Evolutionary conservation across 495 filamentous ascomycete genomes (phyloP).

Genomic region (Hypoxylon fuscum): DNA sequence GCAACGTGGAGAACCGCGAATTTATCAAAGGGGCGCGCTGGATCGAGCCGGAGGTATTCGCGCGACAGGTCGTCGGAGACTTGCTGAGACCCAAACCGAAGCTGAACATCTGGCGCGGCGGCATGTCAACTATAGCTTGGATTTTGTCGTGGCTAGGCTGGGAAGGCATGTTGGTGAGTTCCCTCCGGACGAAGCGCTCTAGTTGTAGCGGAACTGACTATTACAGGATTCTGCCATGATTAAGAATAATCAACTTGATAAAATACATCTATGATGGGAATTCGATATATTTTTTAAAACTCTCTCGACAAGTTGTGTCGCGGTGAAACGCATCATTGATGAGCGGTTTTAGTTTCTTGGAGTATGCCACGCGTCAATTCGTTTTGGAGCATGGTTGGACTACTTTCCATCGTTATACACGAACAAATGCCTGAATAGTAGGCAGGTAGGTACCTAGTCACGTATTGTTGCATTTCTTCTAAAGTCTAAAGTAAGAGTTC

Average conservation of each 20-base stretch:
- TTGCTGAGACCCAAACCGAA: conserved; percentile 41
- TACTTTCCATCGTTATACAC: too few relatives aligned
- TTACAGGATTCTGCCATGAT: conserved; percentile 50
- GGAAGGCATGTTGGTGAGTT: conserved; percentile 36
- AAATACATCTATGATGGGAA: conserved; percentile 20
- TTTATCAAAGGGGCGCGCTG: conserved; percentile 30
- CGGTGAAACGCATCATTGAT: neutral
- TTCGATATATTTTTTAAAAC: neutral
- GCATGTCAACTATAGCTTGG: conserved; percentile 38
- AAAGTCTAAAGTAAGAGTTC: too few relatives aligned
- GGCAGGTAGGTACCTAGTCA: too few relatives aligned
- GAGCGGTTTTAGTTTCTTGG: too few relatives aligned
- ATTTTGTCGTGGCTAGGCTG: conserved; percentile 35
- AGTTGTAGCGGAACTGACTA: conserved; percentile 46
- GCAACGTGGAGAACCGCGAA: conserved; percentile 27
- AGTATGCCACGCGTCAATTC: too few relatives aligned
- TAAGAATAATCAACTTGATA: conserved; percentile 46
- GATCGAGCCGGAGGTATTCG: conserved; percentile 42
- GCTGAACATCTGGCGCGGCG: conserved; percentile 47
- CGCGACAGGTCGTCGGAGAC: conserved; percentile 40
- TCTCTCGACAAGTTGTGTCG: too few relatives aligned
- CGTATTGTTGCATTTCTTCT: too few relatives aligned
- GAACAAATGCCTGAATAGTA: too few relatives aligned
- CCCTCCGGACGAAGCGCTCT: conserved; percentile 26
- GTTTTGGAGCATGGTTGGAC: too few relatives aligned